A percentile compares a stretch with the other conserved stretches of the same genome.
Evolutionary conservation across 805 yeast species (phyloP).

Genomic region (Brettanomyces nanus): DNA sequence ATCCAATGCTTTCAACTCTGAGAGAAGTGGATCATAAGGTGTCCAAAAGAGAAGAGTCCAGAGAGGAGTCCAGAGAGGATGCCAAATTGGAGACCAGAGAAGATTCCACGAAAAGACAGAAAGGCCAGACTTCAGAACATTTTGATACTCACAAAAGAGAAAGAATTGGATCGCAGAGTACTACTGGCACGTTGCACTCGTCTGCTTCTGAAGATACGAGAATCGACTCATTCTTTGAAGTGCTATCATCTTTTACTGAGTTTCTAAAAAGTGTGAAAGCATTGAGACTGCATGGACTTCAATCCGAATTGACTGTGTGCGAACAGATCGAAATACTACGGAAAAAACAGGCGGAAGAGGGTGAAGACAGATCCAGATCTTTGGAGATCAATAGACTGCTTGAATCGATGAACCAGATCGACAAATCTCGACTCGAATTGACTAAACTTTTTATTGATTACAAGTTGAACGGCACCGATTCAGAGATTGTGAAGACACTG

Average conservation of each 20-base stretch:
- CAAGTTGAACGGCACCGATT: constrained; percentile 21
- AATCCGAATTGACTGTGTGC: not conserved
- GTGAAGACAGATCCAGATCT: not conserved
- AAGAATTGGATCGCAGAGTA: not conserved
- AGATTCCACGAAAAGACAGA: not conserved
- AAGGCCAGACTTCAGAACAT: constrained; percentile 1
- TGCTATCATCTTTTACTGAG: constrained; percentile 23
- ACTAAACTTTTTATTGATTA: constrained; percentile 25
- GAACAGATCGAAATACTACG: not conserved
- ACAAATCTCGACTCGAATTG: constrained; percentile 13
- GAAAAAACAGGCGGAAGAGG: not conserved
- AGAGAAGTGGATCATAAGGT: too few species aligned
- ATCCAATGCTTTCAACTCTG: constrained; percentile 19
- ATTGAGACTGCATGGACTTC: constrained; percentile 6
- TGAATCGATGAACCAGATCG: not conserved
- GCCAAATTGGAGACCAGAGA: not conserved
- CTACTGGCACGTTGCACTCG: not conserved
- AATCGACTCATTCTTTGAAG: constrained; percentile 23
- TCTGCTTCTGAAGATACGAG: constrained; percentile 16
- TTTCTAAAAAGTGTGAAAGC: constrained; percentile 16
- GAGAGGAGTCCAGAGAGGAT: not conserved
- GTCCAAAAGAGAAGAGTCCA: not conserved
- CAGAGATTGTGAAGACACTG: constrained; percentile 13
- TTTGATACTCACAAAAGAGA: constrained; percentile 5
- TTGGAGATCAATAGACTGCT: not conserved